Percentiles rank a stretch among this genome's conserved stretches.
These are phyloP conservation scores for Dianthus caryophyllus DNA, from an alignment of 148 eudicot genomes.

Conservation along the genomic window DNA sequence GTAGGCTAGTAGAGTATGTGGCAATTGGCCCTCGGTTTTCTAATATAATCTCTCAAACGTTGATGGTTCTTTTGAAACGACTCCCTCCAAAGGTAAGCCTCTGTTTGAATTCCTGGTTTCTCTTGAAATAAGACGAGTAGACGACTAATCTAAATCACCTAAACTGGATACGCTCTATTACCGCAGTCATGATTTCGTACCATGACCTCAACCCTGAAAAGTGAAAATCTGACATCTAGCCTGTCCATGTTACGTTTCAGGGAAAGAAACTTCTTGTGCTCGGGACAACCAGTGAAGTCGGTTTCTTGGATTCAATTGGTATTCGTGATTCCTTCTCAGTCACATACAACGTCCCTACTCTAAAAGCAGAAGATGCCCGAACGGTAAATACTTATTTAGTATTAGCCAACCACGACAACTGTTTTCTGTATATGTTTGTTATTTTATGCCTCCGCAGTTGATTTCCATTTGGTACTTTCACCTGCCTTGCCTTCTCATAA, in stretches of 20 bases:
- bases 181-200: too few species aligned
- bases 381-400: conserved; percentile 39
- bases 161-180: too few species aligned
- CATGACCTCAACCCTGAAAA: too few species aligned
- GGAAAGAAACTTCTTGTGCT: conserved; percentile 86
- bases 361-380: conserved; percentile 76
- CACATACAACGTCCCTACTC: conserved; percentile 71
- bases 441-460: neutral
- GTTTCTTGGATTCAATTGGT: conserved; percentile 83
- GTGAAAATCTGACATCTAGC: too few species aligned
- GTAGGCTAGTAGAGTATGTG: conserved; percentile 87
- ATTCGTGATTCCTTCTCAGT: conserved; percentile 81
- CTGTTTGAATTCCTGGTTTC: neutral
- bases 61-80: conserved; percentile 88
- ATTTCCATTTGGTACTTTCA: neutral
- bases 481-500: neutral
- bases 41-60: conserved; percentile 82
- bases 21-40: conserved; percentile 97
- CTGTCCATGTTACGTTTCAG: conserved; percentile 40
- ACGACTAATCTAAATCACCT: neutral
- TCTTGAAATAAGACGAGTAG: neutral
- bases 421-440: too few species aligned
- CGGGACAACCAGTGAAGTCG: conserved; percentile 87
- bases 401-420: too few species aligned
- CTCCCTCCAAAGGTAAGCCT: conserved; percentile 88